Evolutionary conservation across 1,284 basidiomycete species (phyloP).

Genomic region (Coniophora puteana): DNA sequence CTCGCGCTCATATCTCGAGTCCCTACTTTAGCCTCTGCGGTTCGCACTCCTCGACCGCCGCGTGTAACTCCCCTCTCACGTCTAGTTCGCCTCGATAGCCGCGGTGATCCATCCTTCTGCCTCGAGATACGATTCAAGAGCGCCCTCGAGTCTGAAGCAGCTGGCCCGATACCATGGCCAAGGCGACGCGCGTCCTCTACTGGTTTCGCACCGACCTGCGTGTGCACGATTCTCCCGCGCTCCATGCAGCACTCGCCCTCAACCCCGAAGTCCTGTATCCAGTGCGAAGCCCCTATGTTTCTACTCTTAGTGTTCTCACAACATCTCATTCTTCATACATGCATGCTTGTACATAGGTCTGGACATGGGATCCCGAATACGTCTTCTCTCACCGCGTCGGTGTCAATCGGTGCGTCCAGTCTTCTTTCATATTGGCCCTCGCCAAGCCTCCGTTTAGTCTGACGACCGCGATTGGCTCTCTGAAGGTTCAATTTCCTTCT

Average conservation of each 20-base stretch:
- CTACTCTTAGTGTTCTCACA: background rate
- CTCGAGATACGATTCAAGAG: conserved; percentile 1
- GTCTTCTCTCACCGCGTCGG: conserved; percentile 42
- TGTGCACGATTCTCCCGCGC: conserved; percentile 43
- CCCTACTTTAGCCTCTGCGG: too few species aligned
- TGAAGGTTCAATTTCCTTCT: conserved; percentile 26
- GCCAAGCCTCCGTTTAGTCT: background rate
- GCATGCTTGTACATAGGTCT: conserved; percentile 13
- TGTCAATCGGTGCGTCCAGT: conserved; percentile 34
- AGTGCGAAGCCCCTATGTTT: conserved; percentile 17
- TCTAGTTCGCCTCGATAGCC: too few species aligned
- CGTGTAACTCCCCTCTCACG: too few species aligned
- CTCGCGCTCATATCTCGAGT: too few species aligned
- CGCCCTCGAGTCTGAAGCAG: too few species aligned
- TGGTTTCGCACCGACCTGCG: conserved; percentile 49
- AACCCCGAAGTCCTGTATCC: conserved; percentile 37
- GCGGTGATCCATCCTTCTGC: too few species aligned
- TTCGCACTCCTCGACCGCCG: too few species aligned
- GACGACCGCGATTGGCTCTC: background rate
- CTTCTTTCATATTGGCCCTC: too few species aligned
- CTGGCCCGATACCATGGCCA: too few species aligned
- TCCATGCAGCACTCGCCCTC: conserved; percentile 35
- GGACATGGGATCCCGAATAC: conserved; percentile 28
- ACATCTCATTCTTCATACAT: background rate
- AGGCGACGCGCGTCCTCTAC: conserved; percentile 33